Conservation (phyloP, 345 rosid species). For the Raphanus raphanistrum region DNA sequence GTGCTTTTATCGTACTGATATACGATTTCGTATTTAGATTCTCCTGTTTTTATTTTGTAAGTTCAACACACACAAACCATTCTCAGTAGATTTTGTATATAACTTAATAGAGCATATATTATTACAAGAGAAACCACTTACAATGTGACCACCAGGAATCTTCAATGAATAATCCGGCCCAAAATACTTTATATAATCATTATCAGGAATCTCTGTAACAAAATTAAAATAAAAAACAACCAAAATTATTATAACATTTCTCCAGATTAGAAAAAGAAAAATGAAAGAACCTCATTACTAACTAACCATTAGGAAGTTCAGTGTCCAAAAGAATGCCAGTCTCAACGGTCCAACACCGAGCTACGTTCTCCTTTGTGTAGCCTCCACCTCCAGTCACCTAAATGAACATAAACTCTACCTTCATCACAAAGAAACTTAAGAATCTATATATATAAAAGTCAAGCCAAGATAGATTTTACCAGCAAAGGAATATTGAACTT, state of each 20-base stretch:
- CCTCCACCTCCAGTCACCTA: constrained; percentile 99
- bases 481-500: constrained; percentile 84
- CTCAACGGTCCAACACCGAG: constrained; percentile 97
- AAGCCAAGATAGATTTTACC: constrained; percentile 46
- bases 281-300: constrained; percentile 7
- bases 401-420: neutral
- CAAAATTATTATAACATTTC: neutral
- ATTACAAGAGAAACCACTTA: constrained; percentile 39
- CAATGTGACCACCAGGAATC: constrained; percentile 81
- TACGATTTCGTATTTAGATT: constrained; percentile 86
- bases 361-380: constrained; percentile 96
- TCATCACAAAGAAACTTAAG: neutral
- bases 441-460: neutral
- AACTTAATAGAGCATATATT: neutral
- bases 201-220: constrained; percentile 88
- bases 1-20: constrained; percentile 75
- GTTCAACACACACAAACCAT: neutral
- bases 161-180: constrained; percentile 80
- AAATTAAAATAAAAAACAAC: constrained; percentile 5
- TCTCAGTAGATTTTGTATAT: neutral
- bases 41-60: constrained; percentile 51
- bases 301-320: constrained; percentile 84
- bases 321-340: constrained; percentile 90
- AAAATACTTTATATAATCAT: constrained; percentile 81
- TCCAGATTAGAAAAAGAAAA: neutral